Evolutionary conservation across 805 yeast genomes (phyloP), one percentile per base, ranked within the genome.

Genomic region (Nakazawaea populi): DNA sequence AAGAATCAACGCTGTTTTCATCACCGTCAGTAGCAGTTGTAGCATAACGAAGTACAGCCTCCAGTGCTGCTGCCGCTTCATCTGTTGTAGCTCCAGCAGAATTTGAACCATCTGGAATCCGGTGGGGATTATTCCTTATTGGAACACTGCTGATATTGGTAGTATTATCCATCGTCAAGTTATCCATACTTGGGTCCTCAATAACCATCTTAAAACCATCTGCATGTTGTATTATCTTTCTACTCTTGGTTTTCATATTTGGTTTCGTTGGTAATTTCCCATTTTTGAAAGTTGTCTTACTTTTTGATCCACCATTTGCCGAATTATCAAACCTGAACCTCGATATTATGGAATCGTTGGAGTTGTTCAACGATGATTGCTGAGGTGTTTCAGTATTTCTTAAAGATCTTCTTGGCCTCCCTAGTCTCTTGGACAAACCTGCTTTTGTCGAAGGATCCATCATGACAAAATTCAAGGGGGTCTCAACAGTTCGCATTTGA

Each of bases 381-480:
- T 46, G 47, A 7, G 50, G 50, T 3, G 49, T 42, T 27, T 35
- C 36, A 4, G 30, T 32, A 5, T 27, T 32, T 7, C 32, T 36
- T 9, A 51, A 9, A 4, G 41, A 30, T 1, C 37, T 36, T 34
- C 42, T 51, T n/a, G 53, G 53, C 12, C 53, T 37, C 7, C 53
- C 53, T 14, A 51, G 32, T 39, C 57, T 46, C 41, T 51, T 54
- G 5, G 55, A 47, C 38, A 49, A 44, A 3, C 55, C 54, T 27
- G 47, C 47, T 38, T 55, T 54, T 1, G 48, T 49, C 5, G 59
- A 54, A 5, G 59, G 59, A 46, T 55, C 56, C 53, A 56, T 40
- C 43, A 56, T 51, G 2, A 56, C 57, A 48, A 56, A 36, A 31
- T 43, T 52, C 47, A 48, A 38, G n/a, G 27, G 18, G n/a, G 9